Base-by-base conservation (phyloP, 495 filamentous ascomycete species). In the Amphirosellinia nigrospora region DNA sequence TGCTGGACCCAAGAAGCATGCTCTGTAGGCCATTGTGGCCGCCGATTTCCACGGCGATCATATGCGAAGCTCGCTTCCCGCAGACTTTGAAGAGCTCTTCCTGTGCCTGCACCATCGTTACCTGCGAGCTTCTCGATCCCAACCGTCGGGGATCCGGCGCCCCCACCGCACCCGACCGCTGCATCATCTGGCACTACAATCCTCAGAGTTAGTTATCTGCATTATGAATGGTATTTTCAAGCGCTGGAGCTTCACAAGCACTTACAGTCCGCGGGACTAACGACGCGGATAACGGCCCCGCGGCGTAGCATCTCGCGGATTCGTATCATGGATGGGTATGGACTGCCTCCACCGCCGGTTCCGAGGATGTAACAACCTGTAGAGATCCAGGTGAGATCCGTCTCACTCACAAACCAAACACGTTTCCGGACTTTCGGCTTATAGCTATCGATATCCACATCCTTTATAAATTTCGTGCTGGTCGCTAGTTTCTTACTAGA, bases 331-430 rank as follows among this genome's bases (percentile, higher is more conserved):
- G 80, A 74, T 7, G 81, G 72, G 59, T 85, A 86, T 11, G 85
- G 85, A 11, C 79, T 83, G 5, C 86, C 85, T 15, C 89, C 88
- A 0, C 88, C 88, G 9, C 87, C 89, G 0, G 85, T 87, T 6
- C 88, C 89, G 16, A 91, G 84, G 65, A 91, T 85, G 68, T 88
- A 87, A 71, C 87, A 87, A 1, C 89, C 89, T 28, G 82, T 83
- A 1, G 85, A 79, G 26, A 91, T 86, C 79, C 85, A 91, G 15
- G 75, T 48, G 6, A 90, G 79, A 75, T 91, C 89, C 0, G 84
- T 86, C 53, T 86, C 80, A 45, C 79, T 79, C 66, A 89, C 67
- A 77, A 85, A 80, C 88, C 87, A 89, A 48, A 86, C 75, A 43
- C 85, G 84, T 23, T 84, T 79, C 62, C 74, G 75, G 19, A 89